phyloP scores from a whole-genome alignment of 805 yeast genomes.

The Wickerhamiella siamensis region DNA sequence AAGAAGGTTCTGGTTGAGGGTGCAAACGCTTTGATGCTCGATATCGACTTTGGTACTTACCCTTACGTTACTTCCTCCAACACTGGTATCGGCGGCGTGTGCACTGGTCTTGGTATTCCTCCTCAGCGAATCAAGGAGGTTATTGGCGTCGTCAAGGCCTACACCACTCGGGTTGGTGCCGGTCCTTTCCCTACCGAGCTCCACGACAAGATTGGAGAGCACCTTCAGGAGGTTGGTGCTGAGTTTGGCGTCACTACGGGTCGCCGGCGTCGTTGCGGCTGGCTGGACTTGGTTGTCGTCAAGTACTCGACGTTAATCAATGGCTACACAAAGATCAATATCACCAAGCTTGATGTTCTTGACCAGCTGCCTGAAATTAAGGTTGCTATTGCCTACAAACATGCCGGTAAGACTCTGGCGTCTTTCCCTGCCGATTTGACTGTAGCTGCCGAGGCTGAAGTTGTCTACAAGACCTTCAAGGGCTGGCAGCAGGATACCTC shows the following conservation, averaged over 20 bases:
- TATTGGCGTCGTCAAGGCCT: conserved; percentile 95
- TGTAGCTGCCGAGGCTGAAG: conserved; percentile 76
- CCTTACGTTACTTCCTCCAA: conserved; percentile 93
- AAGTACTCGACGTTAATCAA: conserved; percentile 83
- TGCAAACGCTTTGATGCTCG: conserved; percentile 96
- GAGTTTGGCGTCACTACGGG: conserved; percentile 98
- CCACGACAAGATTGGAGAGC: conserved; percentile 72
- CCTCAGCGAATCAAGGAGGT: conserved; percentile 68
- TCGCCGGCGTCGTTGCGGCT: conserved; percentile 97
- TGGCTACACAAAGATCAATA: conserved; percentile 87
- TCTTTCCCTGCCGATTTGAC: conserved; percentile 88
- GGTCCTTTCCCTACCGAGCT: conserved; percentile 99
- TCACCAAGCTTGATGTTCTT: conserved; percentile 89
- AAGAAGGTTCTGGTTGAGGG: conserved; percentile 92
- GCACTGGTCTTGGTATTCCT: conserved; percentile 94
- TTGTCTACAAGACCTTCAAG: conserved; percentile 77
- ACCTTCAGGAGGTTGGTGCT: conserved; percentile 80
- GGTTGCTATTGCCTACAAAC: conserved; percentile 72
- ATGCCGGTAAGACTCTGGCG: conserved; percentile 59
- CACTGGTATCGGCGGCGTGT: conserved; percentile 95
- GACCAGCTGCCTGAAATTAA: conserved; percentile 80
- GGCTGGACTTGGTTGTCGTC: conserved; percentile 93
- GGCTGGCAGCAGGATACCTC: conserved; percentile 91
- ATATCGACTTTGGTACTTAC: conserved; percentile 94
- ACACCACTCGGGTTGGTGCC: conserved; percentile 97